phyloP scores from a whole-genome alignment of 495 filamentous ascomycete genomes.

The Neurospora sp. region DNA sequence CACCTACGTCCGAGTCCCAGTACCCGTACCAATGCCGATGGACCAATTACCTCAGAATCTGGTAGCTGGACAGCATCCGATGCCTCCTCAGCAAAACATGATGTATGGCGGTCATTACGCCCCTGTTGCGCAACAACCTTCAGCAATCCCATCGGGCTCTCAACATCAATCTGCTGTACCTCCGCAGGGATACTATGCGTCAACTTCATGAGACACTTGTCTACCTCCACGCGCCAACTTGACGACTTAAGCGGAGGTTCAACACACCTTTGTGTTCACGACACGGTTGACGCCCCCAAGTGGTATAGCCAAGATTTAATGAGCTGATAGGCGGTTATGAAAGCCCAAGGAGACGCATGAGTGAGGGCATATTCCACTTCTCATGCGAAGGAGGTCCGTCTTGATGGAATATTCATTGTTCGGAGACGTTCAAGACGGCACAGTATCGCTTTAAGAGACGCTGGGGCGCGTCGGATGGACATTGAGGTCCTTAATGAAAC shows the following conservation, averaged over 20 bases:
- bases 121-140: background rate
- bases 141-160: background rate
- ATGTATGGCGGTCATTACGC: conserved; percentile 12
- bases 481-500: too few relatives aligned
- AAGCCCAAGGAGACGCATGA: background rate
- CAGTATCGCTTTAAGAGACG: background rate
- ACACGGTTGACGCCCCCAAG: background rate
- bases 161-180: background rate
- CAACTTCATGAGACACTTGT: background rate
- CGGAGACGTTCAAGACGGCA: background rate
- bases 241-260: background rate
- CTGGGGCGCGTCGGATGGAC: background rate
- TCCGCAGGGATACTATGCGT: conserved; percentile 9
- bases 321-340: background rate
- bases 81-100: background rate
- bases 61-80: background rate
- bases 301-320: background rate
- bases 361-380: background rate
- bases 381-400: background rate
- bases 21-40: background rate
- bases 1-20: conserved; percentile 5
- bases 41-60: background rate
- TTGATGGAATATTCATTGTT: background rate
- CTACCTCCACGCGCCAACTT: background rate
- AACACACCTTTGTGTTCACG: background rate